phyloP scores from a whole-genome alignment of 139 green algal species.

The Chlamydomonas applanata region DNA sequence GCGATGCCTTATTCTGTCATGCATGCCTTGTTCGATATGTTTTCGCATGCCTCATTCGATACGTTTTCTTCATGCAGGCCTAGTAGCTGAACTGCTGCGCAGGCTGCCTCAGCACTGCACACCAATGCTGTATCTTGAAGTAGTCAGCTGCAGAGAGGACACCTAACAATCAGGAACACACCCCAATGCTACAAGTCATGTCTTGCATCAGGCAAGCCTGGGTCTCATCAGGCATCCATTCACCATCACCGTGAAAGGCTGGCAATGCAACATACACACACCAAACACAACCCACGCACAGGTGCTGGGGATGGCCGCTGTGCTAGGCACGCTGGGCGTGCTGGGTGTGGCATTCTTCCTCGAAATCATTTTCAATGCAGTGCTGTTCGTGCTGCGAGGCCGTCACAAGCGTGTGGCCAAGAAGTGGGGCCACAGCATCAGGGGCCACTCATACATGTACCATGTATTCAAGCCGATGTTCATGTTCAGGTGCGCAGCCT shows the following conservation, averaged over 20 bases:
- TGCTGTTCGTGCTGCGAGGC: not conserved
- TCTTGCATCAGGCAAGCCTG: not conserved
- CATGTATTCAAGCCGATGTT: conserved; percentile 27
- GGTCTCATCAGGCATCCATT: not conserved
- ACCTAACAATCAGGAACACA: too few species aligned
- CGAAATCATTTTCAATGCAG: conserved; percentile 18
- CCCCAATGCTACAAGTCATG: not conserved
- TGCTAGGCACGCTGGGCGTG: conserved; percentile 1
- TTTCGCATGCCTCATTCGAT: too few species aligned
- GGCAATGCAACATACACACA: not conserved
- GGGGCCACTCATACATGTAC: conserved; percentile 29
- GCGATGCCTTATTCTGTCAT: too few species aligned
- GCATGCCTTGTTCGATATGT: too few species aligned
- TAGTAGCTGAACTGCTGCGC: too few species aligned
- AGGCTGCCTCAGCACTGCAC: too few species aligned
- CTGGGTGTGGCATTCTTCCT: not conserved
- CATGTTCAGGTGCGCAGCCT: conserved; percentile 28
- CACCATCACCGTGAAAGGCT: not conserved
- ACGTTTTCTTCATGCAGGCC: too few species aligned
- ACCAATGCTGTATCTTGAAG: too few species aligned
- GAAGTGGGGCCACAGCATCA: conserved; percentile 22
- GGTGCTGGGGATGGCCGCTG: not conserved
- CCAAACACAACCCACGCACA: too few species aligned
- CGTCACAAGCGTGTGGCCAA: conserved; percentile 17
- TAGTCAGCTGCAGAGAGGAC: too few species aligned